Base-by-base conservation (phyloP, 2,329 filamentous ascomycete species). In the Parasarocladium wereldwijsianum region DNA sequence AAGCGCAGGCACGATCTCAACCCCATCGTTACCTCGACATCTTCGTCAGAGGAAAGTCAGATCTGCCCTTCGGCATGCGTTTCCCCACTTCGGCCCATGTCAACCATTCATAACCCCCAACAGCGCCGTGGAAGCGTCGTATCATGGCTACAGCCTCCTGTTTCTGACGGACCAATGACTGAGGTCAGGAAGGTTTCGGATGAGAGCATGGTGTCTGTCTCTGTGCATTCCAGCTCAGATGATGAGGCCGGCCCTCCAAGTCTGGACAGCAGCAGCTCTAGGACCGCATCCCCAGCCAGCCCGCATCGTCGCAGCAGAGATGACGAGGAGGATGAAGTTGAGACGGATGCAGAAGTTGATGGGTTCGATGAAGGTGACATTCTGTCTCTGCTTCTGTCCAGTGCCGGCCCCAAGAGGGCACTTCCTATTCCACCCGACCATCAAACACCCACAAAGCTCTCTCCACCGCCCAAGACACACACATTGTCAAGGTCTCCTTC, bases 351-450 rank as follows among this genome's bases (percentile, higher is more conserved):
- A n/a, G n/a, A n/a, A n/a, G n/a, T n/a, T n/a, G n/a, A n/a, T n/a
- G n/a, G n/a, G n/a, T n/a, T n/a, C 23, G 46, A 46, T 25, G 51
- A 54, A 29, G 37, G 44, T 4, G 50, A 55, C 5, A 43, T 55
- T 29, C 18, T 54, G 14, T 42, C 43, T 3, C 36, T 55, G 12
- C 35, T 54, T 6, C 33, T 52, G 21, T 38, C 43, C 0, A 41
- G 34, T 18, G 33, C 40, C 3, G 31, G 33, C 3, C 37, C 40
- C 8, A 38, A 19, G 20, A 40, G 50, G 17, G 37, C 39, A 6
- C 40, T 55, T 12, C 50, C 52, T 3, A 32, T 40, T 3, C 47
- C 45, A 3, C 52, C 52, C 0, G 46, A 52, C 31, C 41, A 45
- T 13, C 24, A 42, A 20, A 33, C 46, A 16, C 39, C 49, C 2